Conservation (phyloP, 2,329 filamentous ascomycete genomes). For the Trichophyton rubrum region DNA sequence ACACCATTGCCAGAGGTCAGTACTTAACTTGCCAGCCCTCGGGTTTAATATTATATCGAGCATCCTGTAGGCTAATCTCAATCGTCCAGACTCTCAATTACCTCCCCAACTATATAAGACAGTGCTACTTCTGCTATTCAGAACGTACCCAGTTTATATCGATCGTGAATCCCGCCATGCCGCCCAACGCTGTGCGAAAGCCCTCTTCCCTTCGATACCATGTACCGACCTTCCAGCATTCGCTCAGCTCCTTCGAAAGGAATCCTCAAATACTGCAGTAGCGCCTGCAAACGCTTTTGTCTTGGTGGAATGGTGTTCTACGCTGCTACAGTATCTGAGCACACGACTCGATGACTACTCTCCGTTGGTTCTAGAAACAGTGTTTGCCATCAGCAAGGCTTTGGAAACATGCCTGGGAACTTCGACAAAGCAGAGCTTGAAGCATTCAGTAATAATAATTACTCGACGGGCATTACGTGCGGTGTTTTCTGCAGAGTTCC, state of each 20-base stretch:
- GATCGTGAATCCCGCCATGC: slow-evolving; percentile 75
- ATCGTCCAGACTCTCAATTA: slow-evolving; percentile 22
- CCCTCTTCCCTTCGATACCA: slow-evolving; percentile 52
- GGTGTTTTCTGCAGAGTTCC: slow-evolving; percentile 49
- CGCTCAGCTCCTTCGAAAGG: slow-evolving; percentile 53
- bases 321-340: slow-evolving; percentile 61
- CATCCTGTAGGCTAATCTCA: neutral
- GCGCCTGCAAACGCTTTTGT: slow-evolving; percentile 74
- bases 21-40: neutral
- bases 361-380: slow-evolving; percentile 46
- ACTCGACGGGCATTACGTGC: slow-evolving; percentile 69
- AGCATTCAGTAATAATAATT: slow-evolving; percentile 60
- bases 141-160: slow-evolving; percentile 74
- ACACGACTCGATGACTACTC: slow-evolving; percentile 50
- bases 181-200: slow-evolving; percentile 65
- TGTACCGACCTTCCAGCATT: slow-evolving; percentile 41
- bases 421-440: slow-evolving; percentile 51
- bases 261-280: slow-evolving; percentile 64
- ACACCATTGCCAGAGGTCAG: slow-evolving; percentile 29
- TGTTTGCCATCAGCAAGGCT: slow-evolving; percentile 57
- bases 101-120: slow-evolving; percentile 22
- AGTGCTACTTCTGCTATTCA: slow-evolving; percentile 64
- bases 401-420: slow-evolving; percentile 65
- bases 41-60: neutral
- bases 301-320: slow-evolving; percentile 75